Base-by-base conservation (phyloP, 2,329 filamentous ascomycete genomes). In the Penicillium vulpinum region DNA sequence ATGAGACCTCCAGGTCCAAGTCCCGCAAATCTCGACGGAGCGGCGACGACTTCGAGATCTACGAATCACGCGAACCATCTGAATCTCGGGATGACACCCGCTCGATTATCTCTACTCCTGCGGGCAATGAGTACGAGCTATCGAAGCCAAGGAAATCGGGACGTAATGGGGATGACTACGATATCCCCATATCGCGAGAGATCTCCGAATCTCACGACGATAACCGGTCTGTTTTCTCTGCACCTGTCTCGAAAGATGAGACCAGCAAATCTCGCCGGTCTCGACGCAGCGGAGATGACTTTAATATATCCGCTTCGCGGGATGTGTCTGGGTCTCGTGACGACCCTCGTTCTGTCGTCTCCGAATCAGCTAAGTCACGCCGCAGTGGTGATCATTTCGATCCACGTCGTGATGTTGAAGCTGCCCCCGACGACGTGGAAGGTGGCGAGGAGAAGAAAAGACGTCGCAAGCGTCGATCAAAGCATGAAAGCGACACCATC, bases 391-490 rank as follows among this genome's bases (percentile, higher is more conserved):
- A 62, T 28, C 64, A 68, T 24, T 44, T 64, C 7, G 67, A 70
- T n/a, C 50, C 57, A 2, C 47, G 54, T 24, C 67, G 64, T 45
- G 60, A 65, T 39, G 44, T 47, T 22, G 38, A 39, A 10, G 38
- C 55, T 8, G 31, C 51, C 8, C 31, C 56, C 24, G 64, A 57
- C 26, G 40, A 56, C 5, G 60, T 36, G 9, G 62, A 61, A 24
- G 58, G 45, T 21, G 52, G 31, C 10, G 64, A 64, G 10, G 66
- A 60, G n/a, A 69, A 64, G 59, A 67, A 62, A 49, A 66, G 62
- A 43, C 60, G 64, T 8, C 62, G 64, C 11, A 72, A 68, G 57
- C 66, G 62, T 51, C 67, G 62, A 44, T 69, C 67, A 1, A 71
- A 66, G 61, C 63, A 57, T 36, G 65, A 63, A 31, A 67, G 58